These are phyloP conservation scores for Prunus armeniaca DNA, from an alignment of 306 rosid species.

Conservation along the genomic window DNA sequence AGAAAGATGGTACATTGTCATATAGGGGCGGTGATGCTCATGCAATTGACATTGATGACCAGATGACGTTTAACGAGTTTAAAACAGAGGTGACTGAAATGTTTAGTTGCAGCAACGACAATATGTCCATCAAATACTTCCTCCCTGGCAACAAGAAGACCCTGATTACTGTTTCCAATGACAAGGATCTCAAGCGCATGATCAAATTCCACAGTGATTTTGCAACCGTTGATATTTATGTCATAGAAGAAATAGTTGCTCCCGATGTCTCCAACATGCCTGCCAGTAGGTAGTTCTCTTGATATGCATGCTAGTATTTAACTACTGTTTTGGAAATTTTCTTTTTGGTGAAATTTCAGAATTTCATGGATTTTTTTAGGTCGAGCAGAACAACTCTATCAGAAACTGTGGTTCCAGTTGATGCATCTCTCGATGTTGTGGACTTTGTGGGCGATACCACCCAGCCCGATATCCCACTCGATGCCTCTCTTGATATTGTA, in stretches of 20 bases:
- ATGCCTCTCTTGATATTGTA: conserved; percentile 44
- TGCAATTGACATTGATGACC: conserved; percentile 84
- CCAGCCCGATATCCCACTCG: conserved; percentile 32
- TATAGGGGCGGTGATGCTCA: conserved; percentile 86
- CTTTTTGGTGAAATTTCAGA: conserved; percentile 25
- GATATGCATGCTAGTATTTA: conserved; percentile 28
- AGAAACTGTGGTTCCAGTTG: conserved; percentile 66
- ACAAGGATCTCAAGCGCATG: conserved; percentile 92
- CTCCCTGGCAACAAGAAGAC: conserved; percentile 91
- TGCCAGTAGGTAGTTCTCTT: conserved; percentile 86
- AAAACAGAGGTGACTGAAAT: conserved; percentile 74
- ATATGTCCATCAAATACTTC: conserved; percentile 72
- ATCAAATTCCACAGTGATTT: conserved; percentile 71
- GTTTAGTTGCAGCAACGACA: conserved; percentile 51
- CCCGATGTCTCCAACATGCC: conserved; percentile 77
- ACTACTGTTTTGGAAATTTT: conserved; percentile 12
- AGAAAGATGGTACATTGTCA: conserved; percentile 63
- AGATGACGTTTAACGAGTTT: conserved; percentile 64
- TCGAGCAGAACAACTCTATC: conserved; percentile 98
- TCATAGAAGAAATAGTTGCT: conserved; percentile 57
- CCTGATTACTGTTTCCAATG: conserved; percentile 88
- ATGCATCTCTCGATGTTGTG: conserved; percentile 31
- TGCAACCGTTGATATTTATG: conserved; percentile 57
- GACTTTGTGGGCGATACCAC: conserved; percentile 43
- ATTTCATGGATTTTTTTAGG: conserved; percentile 44